Conservation (phyloP, 1,284 basidiomycete genomes). For the Apiotrichum sp. region DNA sequence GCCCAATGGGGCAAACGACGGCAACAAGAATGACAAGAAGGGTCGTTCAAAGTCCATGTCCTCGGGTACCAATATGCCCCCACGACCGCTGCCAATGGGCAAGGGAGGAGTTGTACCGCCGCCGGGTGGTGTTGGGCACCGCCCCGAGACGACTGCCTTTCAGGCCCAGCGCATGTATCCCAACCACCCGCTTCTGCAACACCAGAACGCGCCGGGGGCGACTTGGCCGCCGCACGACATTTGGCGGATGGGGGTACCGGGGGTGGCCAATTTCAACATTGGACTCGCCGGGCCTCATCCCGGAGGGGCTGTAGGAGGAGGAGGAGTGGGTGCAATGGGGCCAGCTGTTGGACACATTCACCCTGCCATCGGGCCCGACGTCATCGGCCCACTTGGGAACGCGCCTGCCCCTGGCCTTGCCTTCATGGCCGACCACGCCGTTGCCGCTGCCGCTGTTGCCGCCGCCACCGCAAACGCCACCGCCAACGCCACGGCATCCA, state of each 20-base stretch:
- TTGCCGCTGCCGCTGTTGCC: too few relatives aligned
- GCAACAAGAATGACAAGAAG: conserved; percentile 30
- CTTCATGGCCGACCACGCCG: too few relatives aligned
- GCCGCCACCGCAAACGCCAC: background rate
- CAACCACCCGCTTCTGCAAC: conserved; percentile 35
- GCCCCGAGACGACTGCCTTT: conserved; percentile 16
- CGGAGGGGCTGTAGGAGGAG: too few relatives aligned
- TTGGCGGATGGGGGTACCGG: background rate
- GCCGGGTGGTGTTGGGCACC: background rate
- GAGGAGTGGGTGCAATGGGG: too few relatives aligned
- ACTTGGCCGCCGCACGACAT: background rate
- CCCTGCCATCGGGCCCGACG: background rate
- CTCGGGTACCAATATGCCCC: conserved; percentile 14
- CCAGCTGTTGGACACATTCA: background rate
- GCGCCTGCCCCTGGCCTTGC: background rate
- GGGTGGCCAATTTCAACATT: background rate
- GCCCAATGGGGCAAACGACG: conserved; percentile 53
- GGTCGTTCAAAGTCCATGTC: conserved; percentile 29
- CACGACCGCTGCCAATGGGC: conserved; percentile 24
- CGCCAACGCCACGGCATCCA: conserved; percentile 9
- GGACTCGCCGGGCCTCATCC: background rate
- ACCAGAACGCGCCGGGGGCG: conserved; percentile 2
- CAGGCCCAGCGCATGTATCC: conserved; percentile 41
- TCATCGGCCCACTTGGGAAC: background rate
- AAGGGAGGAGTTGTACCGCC: background rate